A percentile compares a stretch with the other conserved stretches of the same genome.
These are phyloP conservation scores for Solanum piurae DNA, from an alignment of 257 asterid genomes.

Conservation along the genomic window DNA sequence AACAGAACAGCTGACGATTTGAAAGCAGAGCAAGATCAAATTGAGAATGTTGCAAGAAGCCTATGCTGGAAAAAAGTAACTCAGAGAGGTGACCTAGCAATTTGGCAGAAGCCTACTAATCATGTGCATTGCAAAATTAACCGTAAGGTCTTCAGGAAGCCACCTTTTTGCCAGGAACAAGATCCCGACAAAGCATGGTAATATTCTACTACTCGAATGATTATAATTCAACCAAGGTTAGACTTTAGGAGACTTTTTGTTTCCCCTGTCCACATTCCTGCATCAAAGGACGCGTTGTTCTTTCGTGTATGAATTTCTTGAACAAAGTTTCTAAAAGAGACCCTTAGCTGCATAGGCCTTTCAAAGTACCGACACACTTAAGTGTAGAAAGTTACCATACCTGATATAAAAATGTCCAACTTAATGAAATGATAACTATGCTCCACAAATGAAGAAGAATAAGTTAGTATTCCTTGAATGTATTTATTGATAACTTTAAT, in stretches of 20 bases:
- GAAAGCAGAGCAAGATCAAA: conserved; percentile 50
- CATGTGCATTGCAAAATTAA: conserved; percentile 60
- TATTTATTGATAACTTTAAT: no score
- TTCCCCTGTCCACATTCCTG: background rate
- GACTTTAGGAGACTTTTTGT: background rate
- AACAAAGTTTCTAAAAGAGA: background rate
- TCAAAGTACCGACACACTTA: background rate
- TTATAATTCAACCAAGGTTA: background rate
- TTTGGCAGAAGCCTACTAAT: conserved; percentile 84
- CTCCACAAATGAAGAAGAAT: background rate
- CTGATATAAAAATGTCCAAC: background rate
- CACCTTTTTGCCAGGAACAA: conserved; percentile 51
- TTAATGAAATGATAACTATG: background rate
- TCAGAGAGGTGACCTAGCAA: conserved; percentile 63
- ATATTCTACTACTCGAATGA: background rate
- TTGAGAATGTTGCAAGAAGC: conserved; percentile 61
- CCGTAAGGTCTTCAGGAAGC: conserved; percentile 55
- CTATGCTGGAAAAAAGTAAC: conserved; percentile 82
- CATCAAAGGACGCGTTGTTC: background rate
- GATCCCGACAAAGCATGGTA: conserved; percentile 86
- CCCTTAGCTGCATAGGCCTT: background rate
- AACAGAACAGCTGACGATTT: conserved; percentile 45
- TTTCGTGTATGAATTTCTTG: background rate
- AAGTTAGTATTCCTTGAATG: background rate
- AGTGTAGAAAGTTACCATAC: background rate